A percentile compares a stretch with the other conserved stretches of the same genome.
phyloP scores from a whole-genome alignment of 176 grass and related monocot genomes.

The Pontederia paniculata region DNA sequence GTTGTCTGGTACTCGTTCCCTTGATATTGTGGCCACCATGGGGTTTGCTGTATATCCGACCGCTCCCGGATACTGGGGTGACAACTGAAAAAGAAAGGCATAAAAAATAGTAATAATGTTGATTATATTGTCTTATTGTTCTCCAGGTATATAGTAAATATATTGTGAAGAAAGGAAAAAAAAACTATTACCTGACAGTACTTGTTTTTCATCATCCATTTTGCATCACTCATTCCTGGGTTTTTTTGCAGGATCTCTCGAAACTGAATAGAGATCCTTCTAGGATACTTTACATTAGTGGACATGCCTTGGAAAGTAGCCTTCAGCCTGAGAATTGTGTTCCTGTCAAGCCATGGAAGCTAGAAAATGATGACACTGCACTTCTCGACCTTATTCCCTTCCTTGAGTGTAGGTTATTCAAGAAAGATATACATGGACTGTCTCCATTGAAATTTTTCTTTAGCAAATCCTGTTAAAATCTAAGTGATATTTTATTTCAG shows the following conservation, averaged over 20 bases:
- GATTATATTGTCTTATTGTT: too few species aligned
- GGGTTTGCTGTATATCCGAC: too few species aligned
- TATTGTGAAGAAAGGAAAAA: background rate
- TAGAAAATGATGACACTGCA: slow-evolving; percentile 66
- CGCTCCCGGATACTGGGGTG: too few species aligned
- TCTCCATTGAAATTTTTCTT: background rate
- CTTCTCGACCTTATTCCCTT: slow-evolving; percentile 95
- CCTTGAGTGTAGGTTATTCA: slow-evolving; percentile 71
- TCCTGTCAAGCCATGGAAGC: slow-evolving; percentile 62
- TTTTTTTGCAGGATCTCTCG: slow-evolving; percentile 58
- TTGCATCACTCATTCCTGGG: slow-evolving; percentile 15
- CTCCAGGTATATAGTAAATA: background rate
- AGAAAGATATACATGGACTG: background rate
- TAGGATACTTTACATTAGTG: slow-evolving; percentile 58
- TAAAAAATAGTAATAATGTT: too few species aligned
- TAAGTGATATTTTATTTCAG: slow-evolving; percentile 23
- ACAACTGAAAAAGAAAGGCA: too few species aligned
- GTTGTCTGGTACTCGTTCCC: too few species aligned
- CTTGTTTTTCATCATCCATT: background rate
- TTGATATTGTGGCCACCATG: too few species aligned
- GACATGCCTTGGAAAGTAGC: slow-evolving; percentile 58
- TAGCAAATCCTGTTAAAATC: background rate
- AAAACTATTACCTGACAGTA: background rate
- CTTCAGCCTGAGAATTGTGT: slow-evolving; percentile 71
- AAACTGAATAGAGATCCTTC: slow-evolving; percentile 88